These are phyloP conservation scores for Elsinoe batatas DNA, from an alignment of 2,329 filamentous ascomycete genomes.

Conservation along the genomic window DNA sequence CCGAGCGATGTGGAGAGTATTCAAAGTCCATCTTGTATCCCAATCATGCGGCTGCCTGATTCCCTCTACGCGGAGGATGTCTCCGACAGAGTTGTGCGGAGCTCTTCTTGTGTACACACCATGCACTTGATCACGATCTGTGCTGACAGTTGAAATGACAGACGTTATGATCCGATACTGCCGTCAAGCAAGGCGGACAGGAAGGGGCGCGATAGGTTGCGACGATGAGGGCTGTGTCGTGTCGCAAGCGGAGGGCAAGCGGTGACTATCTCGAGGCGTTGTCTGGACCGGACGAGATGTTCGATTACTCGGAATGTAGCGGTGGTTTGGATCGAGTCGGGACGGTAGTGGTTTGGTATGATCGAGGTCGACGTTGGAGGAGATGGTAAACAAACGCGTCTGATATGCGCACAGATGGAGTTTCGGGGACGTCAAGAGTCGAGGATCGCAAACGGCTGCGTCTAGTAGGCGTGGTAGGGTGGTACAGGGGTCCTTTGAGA, in stretches of 20 bases:
- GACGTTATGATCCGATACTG: neutral
- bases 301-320: neutral
- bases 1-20: conserved; percentile 41
- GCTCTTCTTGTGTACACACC: conserved; percentile 10
- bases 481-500: neutral
- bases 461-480: neutral
- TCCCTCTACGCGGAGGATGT: conserved; percentile 4
- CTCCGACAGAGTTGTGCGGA: conserved; percentile 11
- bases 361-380: neutral
- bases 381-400: conserved; percentile 10
- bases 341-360: neutral
- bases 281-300: conserved; percentile 1
- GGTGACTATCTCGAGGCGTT: conserved; percentile 9
- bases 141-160: neutral
- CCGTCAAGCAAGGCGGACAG: neutral
- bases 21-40: conserved; percentile 36
- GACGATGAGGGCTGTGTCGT: neutral
- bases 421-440: conserved; percentile 1
- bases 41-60: conserved; percentile 2
- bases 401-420: conserved; percentile 10
- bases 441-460: conserved; percentile 8
- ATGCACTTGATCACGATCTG: neutral
- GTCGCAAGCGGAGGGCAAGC: neutral
- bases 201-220: neutral
- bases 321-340: neutral